phyloP scores from a whole-genome alignment of 1,139 yeast genomes.

The Yamadazyma buinensis region DNA sequence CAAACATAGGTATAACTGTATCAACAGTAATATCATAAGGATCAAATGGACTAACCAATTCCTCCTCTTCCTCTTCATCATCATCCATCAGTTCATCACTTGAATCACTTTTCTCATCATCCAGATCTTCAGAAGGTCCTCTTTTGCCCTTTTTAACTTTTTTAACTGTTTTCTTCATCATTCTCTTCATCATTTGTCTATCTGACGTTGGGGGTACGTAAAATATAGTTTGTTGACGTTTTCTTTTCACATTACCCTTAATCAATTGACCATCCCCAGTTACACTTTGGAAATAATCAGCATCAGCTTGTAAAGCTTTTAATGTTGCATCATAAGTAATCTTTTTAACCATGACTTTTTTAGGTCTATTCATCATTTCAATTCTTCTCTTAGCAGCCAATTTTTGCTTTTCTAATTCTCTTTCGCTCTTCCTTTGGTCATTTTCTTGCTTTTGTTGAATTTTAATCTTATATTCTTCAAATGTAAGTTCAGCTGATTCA shows the following conservation, averaged over 20 bases:
- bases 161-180: constrained; percentile 6
- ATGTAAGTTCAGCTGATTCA: constrained; percentile 3
- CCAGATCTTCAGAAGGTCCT: constrained; percentile 2
- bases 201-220: constrained; percentile 23
- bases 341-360: constrained; percentile 2
- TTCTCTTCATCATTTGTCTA: constrained; percentile 12
- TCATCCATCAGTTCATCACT: constrained; percentile 10
- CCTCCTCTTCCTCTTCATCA: constrained; percentile 17
- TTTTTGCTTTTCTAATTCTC: constrained; percentile 7
- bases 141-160: constrained; percentile 3
- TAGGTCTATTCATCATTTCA: constrained; percentile 11
- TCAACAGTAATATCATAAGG: constrained; percentile 38
- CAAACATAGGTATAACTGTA: constrained; percentile 27
- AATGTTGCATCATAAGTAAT: neutral
- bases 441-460: constrained; percentile 1
- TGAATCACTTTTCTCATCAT: constrained; percentile 3
- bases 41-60: constrained; percentile 31
- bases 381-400: constrained; percentile 8
- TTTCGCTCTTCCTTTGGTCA: neutral
- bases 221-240: constrained; percentile 24
- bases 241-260: constrained; percentile 31
- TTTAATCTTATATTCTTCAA: constrained; percentile 6
- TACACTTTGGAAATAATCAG: constrained; percentile 37
- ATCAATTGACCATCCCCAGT: constrained; percentile 32
- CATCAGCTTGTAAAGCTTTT: constrained; percentile 18